Base-by-base conservation (phyloP, 2,329 filamentous ascomycete species). In the Penicillium concentricum region DNA sequence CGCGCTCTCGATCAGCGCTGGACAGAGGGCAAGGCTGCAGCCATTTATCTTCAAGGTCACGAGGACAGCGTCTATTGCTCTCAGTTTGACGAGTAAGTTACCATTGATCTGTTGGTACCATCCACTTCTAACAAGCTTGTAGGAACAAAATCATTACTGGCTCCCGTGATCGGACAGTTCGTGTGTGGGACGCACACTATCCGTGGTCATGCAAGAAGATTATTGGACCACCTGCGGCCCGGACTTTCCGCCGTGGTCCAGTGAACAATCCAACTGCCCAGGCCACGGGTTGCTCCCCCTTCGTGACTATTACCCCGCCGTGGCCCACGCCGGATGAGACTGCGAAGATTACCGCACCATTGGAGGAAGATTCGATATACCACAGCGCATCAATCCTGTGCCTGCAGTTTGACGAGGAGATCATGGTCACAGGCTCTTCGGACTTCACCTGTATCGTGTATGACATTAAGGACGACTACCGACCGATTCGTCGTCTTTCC, bases 61-160 rank as follows among this genome's bases (percentile, higher is more conserved):
- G 87, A 87, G 26, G 94, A 99, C 73, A 97, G 92, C 63, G 95
- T 99, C 56, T 99, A 99, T 77, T 99, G 94, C 74, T 85, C 96
- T 55, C 94, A 99, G 71, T 99, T 97, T 72, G 94, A 99, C 73
- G 93, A 97, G 88, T 92, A 83, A 67, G 87, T 79, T 37, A 5
- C 49, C 32, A 18, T 30, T 16, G 8, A 4, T 10, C 7, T 15
- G 38, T 35, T 41, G 7, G 41, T 43, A 18, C 9, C 30, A 28
- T 34, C 9, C 52, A 24, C 49, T 51, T 61, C 76, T 82, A 72
- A 81, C 67, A 35, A 18, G 15, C n/a, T 20, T 51, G 24, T 68
- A 92, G 89, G 72, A 82, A 89, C 71, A 99, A 97, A 76, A 96
- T 97, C 70, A 92, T 99, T 63, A 97, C 94, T 3, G 94, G 94